These are phyloP conservation scores for Chaetomiaceae sp. DNA, from an alignment of 2,329 filamentous ascomycete species.

Conservation along the genomic window DNA sequence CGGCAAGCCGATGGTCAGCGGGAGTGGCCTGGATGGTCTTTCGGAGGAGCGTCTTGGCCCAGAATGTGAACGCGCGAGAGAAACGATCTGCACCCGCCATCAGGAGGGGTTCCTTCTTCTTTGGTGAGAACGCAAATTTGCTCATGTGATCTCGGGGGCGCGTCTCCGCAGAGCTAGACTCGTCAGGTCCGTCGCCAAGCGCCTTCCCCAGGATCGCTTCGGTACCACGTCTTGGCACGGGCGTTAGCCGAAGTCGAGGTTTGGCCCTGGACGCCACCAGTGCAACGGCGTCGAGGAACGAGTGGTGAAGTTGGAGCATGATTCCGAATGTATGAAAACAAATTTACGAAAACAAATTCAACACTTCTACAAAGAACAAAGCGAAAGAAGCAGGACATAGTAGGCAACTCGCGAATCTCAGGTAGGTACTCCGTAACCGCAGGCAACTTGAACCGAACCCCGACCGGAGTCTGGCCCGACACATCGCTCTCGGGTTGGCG, in stretches of 20 bases:
- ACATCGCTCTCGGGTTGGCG: neutral
- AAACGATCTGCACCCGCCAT: conserved; percentile 1
- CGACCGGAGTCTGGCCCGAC: too few relatives aligned
- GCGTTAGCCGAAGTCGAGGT: neutral
- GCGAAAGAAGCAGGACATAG: too few relatives aligned
- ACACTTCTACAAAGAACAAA: too few relatives aligned
- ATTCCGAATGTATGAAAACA: too few relatives aligned
- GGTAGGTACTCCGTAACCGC: too few relatives aligned
- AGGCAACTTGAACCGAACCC: too few relatives aligned
- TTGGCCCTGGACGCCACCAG: neutral
- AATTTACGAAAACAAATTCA: too few relatives aligned
- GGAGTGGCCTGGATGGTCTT: neutral
- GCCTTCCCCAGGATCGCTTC: conserved; percentile 8
- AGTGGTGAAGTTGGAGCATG: too few relatives aligned
- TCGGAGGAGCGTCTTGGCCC: neutral
- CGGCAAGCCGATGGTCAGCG: neutral
- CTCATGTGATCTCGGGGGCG: conserved; percentile 18
- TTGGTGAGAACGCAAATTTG: conserved; percentile 15
- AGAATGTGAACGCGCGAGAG: neutral
- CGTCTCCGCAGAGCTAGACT: conserved; percentile 20
- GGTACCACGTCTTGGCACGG: conserved; percentile 15
- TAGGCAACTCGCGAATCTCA: too few relatives aligned
- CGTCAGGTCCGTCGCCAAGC: conserved; percentile 4
- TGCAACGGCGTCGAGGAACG: too few relatives aligned
- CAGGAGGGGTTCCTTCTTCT: conserved; percentile 8